A percentile compares a stretch with the other conserved stretches of the same genome.
phyloP scores from a whole-genome alignment of 2,329 filamentous ascomycete species.

The Beauveria sp. region DNA sequence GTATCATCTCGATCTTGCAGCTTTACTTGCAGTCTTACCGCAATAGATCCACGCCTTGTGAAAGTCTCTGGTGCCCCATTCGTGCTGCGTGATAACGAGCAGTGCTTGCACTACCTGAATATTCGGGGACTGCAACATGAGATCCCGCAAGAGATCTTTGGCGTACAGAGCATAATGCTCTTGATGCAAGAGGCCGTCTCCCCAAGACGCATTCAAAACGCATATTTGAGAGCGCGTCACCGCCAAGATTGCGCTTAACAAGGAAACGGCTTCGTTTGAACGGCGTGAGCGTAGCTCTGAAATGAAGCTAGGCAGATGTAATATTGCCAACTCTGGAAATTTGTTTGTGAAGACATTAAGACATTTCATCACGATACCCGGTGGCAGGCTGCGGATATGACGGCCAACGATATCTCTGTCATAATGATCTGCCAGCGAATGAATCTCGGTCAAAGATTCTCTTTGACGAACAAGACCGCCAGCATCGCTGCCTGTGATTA shows the following conservation, averaged over 20 bases:
- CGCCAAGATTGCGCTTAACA: conserved; percentile 23
- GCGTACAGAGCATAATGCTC: conserved; percentile 27
- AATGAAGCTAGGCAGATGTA: conserved; percentile 26
- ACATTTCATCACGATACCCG: conserved; percentile 22
- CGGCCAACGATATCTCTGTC: conserved; percentile 5
- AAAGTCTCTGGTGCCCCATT: conserved; percentile 35
- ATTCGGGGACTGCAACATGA: conserved; percentile 23
- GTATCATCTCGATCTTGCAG: not conserved
- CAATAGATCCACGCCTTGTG: conserved; percentile 37
- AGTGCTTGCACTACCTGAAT: conserved; percentile 30
- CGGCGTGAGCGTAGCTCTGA: conserved; percentile 16
- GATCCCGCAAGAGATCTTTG: conserved; percentile 18
- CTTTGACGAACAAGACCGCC: not conserved
- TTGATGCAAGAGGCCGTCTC: conserved; percentile 22
- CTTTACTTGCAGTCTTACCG: conserved; percentile 15
- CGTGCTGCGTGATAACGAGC: conserved; percentile 31
- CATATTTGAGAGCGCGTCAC: conserved; percentile 25
- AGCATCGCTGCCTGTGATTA: not conserved
- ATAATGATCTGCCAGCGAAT: not conserved
- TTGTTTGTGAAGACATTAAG: conserved; percentile 27
- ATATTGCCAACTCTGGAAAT: conserved; percentile 26
- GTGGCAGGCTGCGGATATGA: conserved; percentile 20
- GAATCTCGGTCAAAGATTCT: not conserved
- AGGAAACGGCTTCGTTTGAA: conserved; percentile 20
- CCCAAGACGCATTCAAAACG: conserved; percentile 21